Percentiles rank a stretch among this genome's conserved stretches.
These are phyloP conservation scores for Ceriops decandra DNA, from an alignment of 345 rosid genomes.

Conservation along the genomic window DNA sequence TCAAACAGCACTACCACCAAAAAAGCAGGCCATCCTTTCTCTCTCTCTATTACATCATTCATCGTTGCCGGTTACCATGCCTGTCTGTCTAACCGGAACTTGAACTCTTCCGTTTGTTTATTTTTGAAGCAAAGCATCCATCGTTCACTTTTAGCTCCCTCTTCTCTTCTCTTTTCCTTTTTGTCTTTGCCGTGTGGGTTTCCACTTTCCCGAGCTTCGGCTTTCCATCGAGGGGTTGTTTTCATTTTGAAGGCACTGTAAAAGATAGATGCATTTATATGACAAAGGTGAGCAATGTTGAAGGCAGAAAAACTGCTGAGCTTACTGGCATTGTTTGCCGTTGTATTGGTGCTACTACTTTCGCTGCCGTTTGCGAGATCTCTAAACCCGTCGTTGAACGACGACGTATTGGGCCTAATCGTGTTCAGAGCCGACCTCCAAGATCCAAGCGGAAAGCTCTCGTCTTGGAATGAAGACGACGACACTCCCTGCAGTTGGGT, in stretches of 20 bases:
- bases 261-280: no score
- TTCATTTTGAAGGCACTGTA: no score
- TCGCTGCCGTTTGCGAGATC: constrained; percentile 16
- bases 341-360: constrained; percentile 13
- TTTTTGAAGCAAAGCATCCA: background rate
- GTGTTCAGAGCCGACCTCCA: constrained; percentile 33
- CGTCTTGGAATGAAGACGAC: constrained; percentile 31
- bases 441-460: constrained; percentile 26
- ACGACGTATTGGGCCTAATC: constrained; percentile 29
- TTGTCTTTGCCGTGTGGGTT: no score
- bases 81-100: constrained; percentile 3
- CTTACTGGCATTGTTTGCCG: background rate
- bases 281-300: constrained; percentile 11
- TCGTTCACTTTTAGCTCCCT: background rate
- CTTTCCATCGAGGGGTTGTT: no score
- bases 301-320: background rate
- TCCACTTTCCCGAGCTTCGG: no score
- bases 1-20: background rate
- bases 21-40: background rate
- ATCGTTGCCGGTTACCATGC: background rate
- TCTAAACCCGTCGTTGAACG: constrained; percentile 27
- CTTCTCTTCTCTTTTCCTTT: background rate
- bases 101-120: background rate
- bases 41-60: background rate
- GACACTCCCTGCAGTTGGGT: constrained; percentile 29